Base-by-base conservation (phyloP, 129 eudicot genomes). In the Tagetes erecta region DNA sequence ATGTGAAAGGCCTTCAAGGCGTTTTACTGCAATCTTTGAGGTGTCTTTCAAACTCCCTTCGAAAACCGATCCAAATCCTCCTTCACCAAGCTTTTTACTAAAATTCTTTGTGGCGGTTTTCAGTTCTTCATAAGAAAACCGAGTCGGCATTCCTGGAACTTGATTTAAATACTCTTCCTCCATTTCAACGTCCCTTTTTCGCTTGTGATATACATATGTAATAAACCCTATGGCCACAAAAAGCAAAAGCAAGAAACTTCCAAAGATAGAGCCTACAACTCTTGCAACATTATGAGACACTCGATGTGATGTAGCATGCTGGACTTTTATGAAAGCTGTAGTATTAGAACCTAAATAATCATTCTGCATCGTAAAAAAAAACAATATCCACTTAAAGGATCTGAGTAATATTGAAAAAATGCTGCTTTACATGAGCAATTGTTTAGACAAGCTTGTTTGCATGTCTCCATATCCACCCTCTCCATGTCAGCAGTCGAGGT, bases 61-160 rank as follows among this genome's bases (percentile, higher is more conserved):
- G 11, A 71, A 83, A 55, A 79, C 87, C 0, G 81, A 64, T 46
- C 87, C 87, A 38, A 79, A 83, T 57, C 86, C 86, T 70, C 83
- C 84, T 64, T 79, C 69, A 14, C 86, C 83, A 8, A 83, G 83
- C 81, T 83, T 83, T 40, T 34, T 55, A 13, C 49, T 39, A 57
- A 83, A 83, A 20, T 80, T 56, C 9, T 70, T 49, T 0, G 79
- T 83, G 40, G 84, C 75, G 0, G 34, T 46, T 50, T 69, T 57
- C 14, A 83, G 30, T 7, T 79, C 75, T 56, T 76, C 45, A 42
- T 62, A 81, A n/a, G 85, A 69, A 55, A 78, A 83, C 37, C 87
- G 40, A 35, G 41, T 35, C 8, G 77, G 81, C 83, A 83, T 62
- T 6, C 84, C 83, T 27, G 75, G 68, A 0, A 75, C 59, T 36